Evolutionary conservation across 306 rosid species (phyloP), one percentile per base, ranked within the genome.

Genomic region (Quercus mongolica): DNA sequence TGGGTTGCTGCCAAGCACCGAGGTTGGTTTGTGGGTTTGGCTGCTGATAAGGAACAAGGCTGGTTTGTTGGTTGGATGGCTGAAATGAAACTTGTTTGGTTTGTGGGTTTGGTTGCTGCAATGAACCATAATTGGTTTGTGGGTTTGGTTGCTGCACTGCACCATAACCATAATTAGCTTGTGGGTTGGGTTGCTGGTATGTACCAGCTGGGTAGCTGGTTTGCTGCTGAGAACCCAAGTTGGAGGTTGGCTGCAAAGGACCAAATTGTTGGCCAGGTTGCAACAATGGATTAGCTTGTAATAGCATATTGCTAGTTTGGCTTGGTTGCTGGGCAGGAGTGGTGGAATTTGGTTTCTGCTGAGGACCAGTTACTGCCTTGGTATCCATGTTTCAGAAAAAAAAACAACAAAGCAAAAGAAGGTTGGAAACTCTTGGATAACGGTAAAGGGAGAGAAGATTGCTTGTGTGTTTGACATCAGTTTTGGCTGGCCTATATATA

Each of bases 361-460:
- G 74, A 5, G 88, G 73, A 77, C 77, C 81, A 2, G 26, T 46
- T 44, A 76, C 55, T 75, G 82, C 62, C 78, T 82, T 84, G 74
- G 69, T 71, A n/a, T 79, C 83, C 87, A 85, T 80, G 33, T 56
- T 71, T 41, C 46, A 41, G 78, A 46, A 55, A 23, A 21, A 12
- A 49, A 11, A 49, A 13, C 54, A 49, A 58, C 23, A 76, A 69
- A 69, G 35, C 59, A 74, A 70, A 80, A 65, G 74, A 44, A 35
- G 64, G 59, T 4, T 11, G 52, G 71, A 14, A 58, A 71, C 64
- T 64, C 28, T 25, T 59, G 82, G 51, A 59, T 26, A 69, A 33
- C 11, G 14, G 72, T 15, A 65, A 79, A 70, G 61, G 75, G 26
- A n/a, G 21, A 70, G 67, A 77, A 30, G 77, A 33, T 12, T 74